phyloP scores from a whole-genome alignment of 2,329 filamentous ascomycete genomes.

The Dothiorella sarmentorum region DNA sequence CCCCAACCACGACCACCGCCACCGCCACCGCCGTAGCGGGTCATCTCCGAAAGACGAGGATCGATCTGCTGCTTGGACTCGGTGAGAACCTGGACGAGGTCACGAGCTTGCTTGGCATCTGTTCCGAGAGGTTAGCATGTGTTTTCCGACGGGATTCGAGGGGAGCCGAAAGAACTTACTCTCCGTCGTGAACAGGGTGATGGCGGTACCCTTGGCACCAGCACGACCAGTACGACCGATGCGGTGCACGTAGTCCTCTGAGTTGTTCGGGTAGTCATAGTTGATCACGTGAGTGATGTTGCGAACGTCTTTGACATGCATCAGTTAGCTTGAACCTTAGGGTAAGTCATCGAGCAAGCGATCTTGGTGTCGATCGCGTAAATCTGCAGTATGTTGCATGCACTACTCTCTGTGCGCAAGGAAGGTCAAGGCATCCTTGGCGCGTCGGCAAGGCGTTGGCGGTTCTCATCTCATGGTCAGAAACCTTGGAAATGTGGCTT shows the following conservation, averaged over 20 bases:
- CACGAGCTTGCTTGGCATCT: conserved; percentile 71
- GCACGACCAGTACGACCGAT: conserved; percentile 67
- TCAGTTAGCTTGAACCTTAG: conserved; percentile 70
- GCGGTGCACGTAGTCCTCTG: conserved; percentile 67
- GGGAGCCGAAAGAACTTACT: conserved; percentile 63
- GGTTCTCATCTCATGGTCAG: conserved; percentile 56
- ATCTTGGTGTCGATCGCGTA: conserved; percentile 58
- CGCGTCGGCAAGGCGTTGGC: conserved; percentile 46
- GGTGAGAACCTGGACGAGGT: conserved; percentile 85
- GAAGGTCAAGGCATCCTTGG: conserved; percentile 41
- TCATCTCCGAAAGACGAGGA: conserved; percentile 93
- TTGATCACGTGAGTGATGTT: conserved; percentile 99
- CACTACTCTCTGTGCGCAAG: conserved; percentile 56
- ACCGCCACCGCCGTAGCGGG: conserved; percentile 82
- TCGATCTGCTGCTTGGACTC: conserved; percentile 99
- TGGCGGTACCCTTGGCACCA: conserved; percentile 90
- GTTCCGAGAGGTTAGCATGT: conserved; percentile 9
- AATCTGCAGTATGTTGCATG: conserved; percentile 53
- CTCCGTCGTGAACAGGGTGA: conserved; percentile 98
- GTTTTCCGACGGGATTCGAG: conserved; percentile 20
- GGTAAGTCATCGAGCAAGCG: conserved; percentile 44
- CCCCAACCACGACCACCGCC: conserved; percentile 67
- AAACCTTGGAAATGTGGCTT: conserved; percentile 73
- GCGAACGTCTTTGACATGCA: conserved; percentile 86
- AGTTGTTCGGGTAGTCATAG: conserved; percentile 99